Base-by-base conservation (phyloP, 306 rosid species). In the Coriaria nepalensis region DNA sequence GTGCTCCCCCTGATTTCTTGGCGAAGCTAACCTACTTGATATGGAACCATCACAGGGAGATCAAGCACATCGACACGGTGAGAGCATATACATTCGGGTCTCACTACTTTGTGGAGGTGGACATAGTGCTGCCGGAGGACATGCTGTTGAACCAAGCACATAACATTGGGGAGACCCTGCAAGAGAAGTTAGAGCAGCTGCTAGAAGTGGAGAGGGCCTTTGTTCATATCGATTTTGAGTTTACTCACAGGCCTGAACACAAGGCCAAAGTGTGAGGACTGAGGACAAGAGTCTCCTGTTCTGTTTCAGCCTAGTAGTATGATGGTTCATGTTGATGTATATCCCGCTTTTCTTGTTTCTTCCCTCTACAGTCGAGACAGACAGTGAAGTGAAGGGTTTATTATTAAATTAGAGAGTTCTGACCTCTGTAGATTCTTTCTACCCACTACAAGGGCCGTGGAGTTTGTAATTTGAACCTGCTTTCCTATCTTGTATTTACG, bases 191-290 rank as follows among this genome's bases (percentile, higher is more conserved):
- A 1, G 95, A 85, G 66, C 84, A 70, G 13, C 78, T 80, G 52
- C 78, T 81, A 8, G 87, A 80, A n/a, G 93, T 85, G 12, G 95
- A 85, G 52, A 64, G 87, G 49, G 95, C 95, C 49, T 85, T 85
- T 38, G 95, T 85, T 47, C 95, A 85, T 50, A 64, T 71, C 4
- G 95, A 85, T 71, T 85, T 78, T 45, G 95, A 85, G 67, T 80
- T 53, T 41, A 61, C 80, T 66, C 93, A 85, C 50, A 61, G 84
- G 59, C 93, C 95, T 6, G 95, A 85, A 51, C 95, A 85, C 56
- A 80, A 77, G 57, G 55, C 59, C 55, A 80, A 41, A 47, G 77
- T 60, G n/a, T 73, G 67, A 76, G 43, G 49, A 37, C 6, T 73
- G 67, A 76, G 43, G 49, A 37, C 6, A 11, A 54, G 34, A 33